Evolutionary conservation across 2,329 filamentous ascomycete genomes (phyloP).

Genomic region (Coniochaeta sp.): DNA sequence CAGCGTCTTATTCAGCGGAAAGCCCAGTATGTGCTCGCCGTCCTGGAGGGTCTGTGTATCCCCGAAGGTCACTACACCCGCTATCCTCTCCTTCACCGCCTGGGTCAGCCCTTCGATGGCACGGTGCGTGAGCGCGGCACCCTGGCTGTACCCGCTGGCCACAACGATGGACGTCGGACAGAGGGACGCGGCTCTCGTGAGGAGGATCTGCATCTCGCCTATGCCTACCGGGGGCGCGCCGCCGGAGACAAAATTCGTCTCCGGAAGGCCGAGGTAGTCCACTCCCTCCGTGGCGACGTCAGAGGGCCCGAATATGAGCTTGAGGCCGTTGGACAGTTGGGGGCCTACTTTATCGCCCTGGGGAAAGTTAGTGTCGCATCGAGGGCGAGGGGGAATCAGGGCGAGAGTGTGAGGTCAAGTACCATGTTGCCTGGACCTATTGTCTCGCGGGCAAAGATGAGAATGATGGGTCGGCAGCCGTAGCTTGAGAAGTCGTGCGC

Average conservation of each 20-base stretch:
- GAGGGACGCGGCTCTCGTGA: not conserved
- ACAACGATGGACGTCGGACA: conserved; percentile 7
- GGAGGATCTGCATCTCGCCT: conserved; percentile 9
- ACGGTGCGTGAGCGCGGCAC: conserved; percentile 23
- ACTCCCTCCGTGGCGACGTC: conserved; percentile 14
- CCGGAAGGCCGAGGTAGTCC: conserved; percentile 19
- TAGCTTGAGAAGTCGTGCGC: conserved; percentile 1
- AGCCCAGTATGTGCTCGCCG: conserved; percentile 5
- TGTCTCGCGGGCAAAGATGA: conserved; percentile 4
- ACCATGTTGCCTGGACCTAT: conserved; percentile 5
- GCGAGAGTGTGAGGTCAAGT: not conserved
- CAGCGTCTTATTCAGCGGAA: conserved; percentile 3
- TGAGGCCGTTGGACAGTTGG: conserved; percentile 12
- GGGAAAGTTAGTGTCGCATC: not conserved
- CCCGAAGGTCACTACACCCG: conserved; percentile 21
- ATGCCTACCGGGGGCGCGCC: conserved; percentile 20
- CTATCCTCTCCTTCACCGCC: conserved; percentile 12
- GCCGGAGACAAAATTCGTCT: conserved; percentile 18
- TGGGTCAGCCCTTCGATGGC: conserved; percentile 16
- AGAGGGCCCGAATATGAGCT: conserved; percentile 8
- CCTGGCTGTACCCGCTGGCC: conserved; percentile 14
- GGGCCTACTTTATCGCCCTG: conserved; percentile 9
- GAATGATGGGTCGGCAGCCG: conserved; percentile 4
- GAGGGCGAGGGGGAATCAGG: not conserved
- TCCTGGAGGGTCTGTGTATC: conserved; percentile 16